Base-by-base conservation (phyloP, 2,329 filamentous ascomycete genomes). In the Clathrospora elynae region DNA sequence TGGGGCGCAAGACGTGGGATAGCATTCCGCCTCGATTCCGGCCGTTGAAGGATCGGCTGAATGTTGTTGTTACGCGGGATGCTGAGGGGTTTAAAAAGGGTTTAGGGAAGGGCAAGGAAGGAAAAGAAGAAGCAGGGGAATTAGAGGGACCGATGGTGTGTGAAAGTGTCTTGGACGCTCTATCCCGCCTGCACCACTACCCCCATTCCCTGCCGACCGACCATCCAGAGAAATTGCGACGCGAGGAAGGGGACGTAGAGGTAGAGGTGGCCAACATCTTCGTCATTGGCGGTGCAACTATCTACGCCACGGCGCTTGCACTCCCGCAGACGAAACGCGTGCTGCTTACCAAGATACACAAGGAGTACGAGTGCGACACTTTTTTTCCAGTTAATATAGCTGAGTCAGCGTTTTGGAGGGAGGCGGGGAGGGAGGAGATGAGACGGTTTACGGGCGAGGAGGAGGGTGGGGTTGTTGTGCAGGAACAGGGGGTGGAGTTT, bases 1-100 rank as follows among this genome's bases (percentile, higher is more conserved):
- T 99, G 93, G 93, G 93, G 47, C 87, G 93, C 64, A 96, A 95
- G 72, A 99, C 93, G 0, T 99, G 92, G 86, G 90, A 95, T 37
- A 90, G 85, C 53, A 92, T 99, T 47, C 92, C 93, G 2, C 65
- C 76, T 5, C 80, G 78, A 36, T 90, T 93, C 67, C 80, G 90
- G 2, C 93, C 93, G 12, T 78, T 99, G 22, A 85, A 83, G 49
- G 86, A 84, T 50, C 78, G 93, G 7, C 75, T 90, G 35, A 97
- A 96, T 70, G 82, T 96, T 26, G 82, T 97, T 53, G 77, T 99
- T 55, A 87, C 84, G 49, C 77, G 85, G 28, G 50, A 33, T n/a
- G 49, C 47, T 6, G 48, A 44, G 12, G 51, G 16, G 2, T 55
- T 58, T 18, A 20, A 57, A 56, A 43, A 31, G 35, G 46, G 33